Base-by-base conservation (phyloP, 179 eudicot genomes). In the Actinidia arguta region DNA sequence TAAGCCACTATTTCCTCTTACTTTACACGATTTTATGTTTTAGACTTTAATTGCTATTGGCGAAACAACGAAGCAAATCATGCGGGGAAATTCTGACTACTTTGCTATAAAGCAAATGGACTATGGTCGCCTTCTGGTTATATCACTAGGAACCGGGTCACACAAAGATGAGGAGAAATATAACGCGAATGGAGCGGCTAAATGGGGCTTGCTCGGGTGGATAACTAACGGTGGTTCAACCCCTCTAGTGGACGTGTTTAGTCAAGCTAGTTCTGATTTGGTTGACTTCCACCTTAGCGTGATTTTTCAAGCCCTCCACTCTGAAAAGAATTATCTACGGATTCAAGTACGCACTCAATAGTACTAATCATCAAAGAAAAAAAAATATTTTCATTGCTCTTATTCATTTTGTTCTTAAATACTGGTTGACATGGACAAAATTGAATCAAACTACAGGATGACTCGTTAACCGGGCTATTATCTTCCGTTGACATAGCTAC, bases 101-200 rank as follows among this genome's bases (percentile, higher is more conserved):
- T 6, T 86, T 73, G 47, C 50, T 8, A 78, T 78, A 61, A 78
- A 63, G 46, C 44, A 71, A 81, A 44, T 89, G 78, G 88, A 78
- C 46, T 78, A 78, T 63, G 11, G 46, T 47, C 46, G 58, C n/a
- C 72, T 61, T 25, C 58, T 78, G 58, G 80, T 89, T 9, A 54
- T 87, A 50, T 86, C 89, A 24, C 3, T 89, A 42, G 91, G 91
- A 14, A 85, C 89, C 0, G 91, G 91, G 4, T 16, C 86, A 24
- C 48, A 78, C 0, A 89, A 83, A 69, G 22, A 50, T 8, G 89
- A 83, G 24, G 59, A 83, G 27, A 86, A 84, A 75, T 89, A 82
- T 48, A 12, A 20, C 1, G 81, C 81, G 2, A 1, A 18, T 18
- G 31, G 14, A n/a, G 81, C 81, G 44, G 81, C 63, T 27, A 78